Base-by-base conservation (phyloP, 2,329 filamentous ascomycete species). In the Penicillium verrucosum region DNA sequence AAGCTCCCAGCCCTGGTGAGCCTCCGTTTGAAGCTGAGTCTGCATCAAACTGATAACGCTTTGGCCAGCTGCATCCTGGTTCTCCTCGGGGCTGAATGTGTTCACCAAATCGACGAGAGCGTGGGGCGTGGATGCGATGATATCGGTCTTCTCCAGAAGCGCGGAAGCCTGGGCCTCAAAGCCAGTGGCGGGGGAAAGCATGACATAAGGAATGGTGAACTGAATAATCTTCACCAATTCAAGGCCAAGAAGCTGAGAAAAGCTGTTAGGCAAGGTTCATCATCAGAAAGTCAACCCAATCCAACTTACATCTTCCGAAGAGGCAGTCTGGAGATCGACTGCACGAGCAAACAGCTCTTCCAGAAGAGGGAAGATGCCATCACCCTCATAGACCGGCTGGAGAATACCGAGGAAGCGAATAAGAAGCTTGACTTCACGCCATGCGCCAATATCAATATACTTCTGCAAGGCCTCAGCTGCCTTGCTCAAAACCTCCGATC, bases 141-240 rank as follows among this genome's bases (percentile, higher is more conserved):
- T 91, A 54, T 94, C 92, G 2, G 94, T 97, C 80, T 95, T 96
- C 63, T 95, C 90, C 71, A 99, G 86, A 51, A 97, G 80, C 45
- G 89, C 86, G 1, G 83, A 81, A 2, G 91, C 92, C 69, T 89
- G 89, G 62, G 89, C 82, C 65, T 88, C 85, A 68, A 89, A 87
- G 48, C 86, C 85, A 4, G 82, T 80, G 4, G 89, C 88, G 0
- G 87, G 84, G 3, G 89, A 85, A 10, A 87, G 85, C 82, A 96
- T 87, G 53, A 91, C 81, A 73, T 97, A 99, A 0, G 94, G 93
- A 57, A 99, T 89, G 0, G 93, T 96, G 47, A 97, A 85, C 43
- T 97, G 85, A 63, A 99, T 97, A 66, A 97, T 92, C 77, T 97
- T 97, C 73, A 97, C 92, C 34, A 99, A 84, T 77, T 97, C 94